Base-by-base conservation (phyloP, 73 alveolate genomes). In the Blepharisma japonicum region DNA sequence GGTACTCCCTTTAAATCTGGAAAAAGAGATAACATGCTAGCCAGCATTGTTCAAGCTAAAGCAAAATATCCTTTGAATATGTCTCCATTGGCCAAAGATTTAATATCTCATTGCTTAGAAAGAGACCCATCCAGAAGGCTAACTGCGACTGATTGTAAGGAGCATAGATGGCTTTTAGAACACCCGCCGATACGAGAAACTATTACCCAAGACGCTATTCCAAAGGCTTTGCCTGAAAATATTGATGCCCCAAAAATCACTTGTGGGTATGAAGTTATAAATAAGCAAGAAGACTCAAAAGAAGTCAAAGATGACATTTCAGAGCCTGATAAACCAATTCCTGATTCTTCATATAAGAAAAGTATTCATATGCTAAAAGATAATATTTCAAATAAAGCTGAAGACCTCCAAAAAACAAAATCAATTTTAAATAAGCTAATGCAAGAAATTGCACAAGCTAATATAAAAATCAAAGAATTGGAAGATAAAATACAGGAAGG, bases 1-100 rank as follows among this genome's bases (percentile, higher is more conserved):
- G 61, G 49, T 27, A 71, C 88, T 68, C 91, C 88, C 8, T 82
- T 82, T 49, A 56, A 55, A 14, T 80, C 84, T 9, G 51, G 27
- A 46, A 76, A 53, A 27, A 55, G 66, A 32, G 56, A 82, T 20
- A 79, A 82, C 6, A 74, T 77, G 45, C 2, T 70, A 45, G n/a
- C 32, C 25, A 70, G 46, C 20, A 70, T 70, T 18, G n/a, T 25
- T 0, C 18, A 45, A n/a, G 23, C 42, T n/a, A 39, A 70, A 45
- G 32, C 66, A n/a, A 70, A 70, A n/a, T 70, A 9, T n/a, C 80
- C 80, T 70, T 1, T 14, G 11, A 9, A n/a, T 9, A 45, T 70
- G 56, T n/a, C 80, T 18, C 80, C 80, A 14, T 45, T 70, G 71
- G 80, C 80, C 2, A 25, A 45, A n/a, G 80, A 70, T 45, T 45